A percentile compares a stretch with the other conserved stretches of the same genome.
phyloP scores from a whole-genome alignment of 2,329 filamentous ascomycete genomes.

The Zelopaecilomyces penicillatus region DNA sequence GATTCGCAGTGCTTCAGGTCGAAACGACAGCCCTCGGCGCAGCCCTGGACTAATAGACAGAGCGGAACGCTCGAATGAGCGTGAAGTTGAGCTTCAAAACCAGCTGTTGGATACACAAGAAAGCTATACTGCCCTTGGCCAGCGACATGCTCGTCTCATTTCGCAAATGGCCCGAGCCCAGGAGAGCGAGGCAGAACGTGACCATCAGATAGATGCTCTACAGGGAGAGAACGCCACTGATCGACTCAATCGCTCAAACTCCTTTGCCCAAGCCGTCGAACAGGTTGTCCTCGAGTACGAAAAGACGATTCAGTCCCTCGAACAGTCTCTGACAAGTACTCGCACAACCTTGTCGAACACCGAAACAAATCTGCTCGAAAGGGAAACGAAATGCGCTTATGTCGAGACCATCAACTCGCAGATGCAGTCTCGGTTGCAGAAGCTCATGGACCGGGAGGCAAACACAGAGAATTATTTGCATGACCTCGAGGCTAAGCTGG shows the following conservation, averaged over 20 bases:
- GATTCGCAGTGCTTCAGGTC: conserved; percentile 70
- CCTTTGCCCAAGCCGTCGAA: conserved; percentile 91
- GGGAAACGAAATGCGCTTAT: conserved; percentile 88
- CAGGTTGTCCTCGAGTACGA: conserved; percentile 96
- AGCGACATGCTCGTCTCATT: conserved; percentile 92
- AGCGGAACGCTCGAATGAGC: conserved; percentile 69
- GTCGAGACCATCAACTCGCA: conserved; percentile 87
- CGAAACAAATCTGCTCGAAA: conserved; percentile 82
- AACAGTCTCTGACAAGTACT: conserved; percentile 84
- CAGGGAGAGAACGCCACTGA: conserved; percentile 75
- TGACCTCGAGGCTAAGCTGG: conserved; percentile 82
- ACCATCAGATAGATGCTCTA: conserved; percentile 45
- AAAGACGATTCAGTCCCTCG: conserved; percentile 91
- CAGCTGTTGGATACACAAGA: conserved; percentile 89
- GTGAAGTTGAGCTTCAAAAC: conserved; percentile 85
- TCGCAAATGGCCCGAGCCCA: conserved; percentile 83
- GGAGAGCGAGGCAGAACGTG: conserved; percentile 56
- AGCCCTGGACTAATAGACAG: conserved; percentile 55
- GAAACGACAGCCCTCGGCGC: conserved; percentile 47
- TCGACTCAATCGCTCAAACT: conserved; percentile 86
- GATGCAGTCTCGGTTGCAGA: conserved; percentile 82
- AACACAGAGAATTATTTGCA: conserved; percentile 91
- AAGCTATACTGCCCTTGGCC: conserved; percentile 84
- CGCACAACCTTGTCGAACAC: conserved; percentile 73
- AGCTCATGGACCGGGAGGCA: conserved; percentile 81